phyloP scores from a whole-genome alignment of 176 grass and related monocot species.

The Bothriochloa decipiens region DNA sequence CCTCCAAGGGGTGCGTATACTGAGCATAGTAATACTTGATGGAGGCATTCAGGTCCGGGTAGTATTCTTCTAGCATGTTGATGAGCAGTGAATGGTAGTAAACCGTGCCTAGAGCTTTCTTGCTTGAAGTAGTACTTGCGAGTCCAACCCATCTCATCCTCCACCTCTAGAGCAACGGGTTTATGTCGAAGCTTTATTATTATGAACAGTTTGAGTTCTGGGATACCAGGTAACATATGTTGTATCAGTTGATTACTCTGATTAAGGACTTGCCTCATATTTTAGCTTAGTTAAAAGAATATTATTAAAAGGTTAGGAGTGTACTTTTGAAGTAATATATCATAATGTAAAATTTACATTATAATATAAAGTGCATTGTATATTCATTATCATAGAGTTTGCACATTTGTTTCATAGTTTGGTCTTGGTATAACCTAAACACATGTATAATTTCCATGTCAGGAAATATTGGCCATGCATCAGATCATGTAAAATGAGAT shows the following conservation, averaged over 20 bases:
- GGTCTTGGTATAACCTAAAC: neutral
- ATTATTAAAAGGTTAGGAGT: slow-evolving; percentile 5
- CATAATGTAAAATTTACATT: neutral
- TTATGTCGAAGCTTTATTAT: too few relatives aligned
- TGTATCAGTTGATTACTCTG: neutral
- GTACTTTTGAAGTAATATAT: neutral
- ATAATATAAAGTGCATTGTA: neutral
- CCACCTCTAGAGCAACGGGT: too few relatives aligned
- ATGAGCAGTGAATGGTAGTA: too few relatives aligned
- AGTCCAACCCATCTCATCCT: too few relatives aligned
- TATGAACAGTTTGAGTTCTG: neutral
- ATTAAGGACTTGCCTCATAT: neutral
- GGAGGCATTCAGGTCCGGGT: too few relatives aligned
- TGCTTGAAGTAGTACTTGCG: too few relatives aligned
- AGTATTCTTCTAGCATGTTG: too few relatives aligned
- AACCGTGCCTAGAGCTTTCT: too few relatives aligned
- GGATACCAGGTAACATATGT: neutral
- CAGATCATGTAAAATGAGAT: neutral
- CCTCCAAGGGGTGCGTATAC: too few relatives aligned
- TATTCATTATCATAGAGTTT: neutral
- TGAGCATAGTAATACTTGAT: too few relatives aligned
- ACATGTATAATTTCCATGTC: neutral
- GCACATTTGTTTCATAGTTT: neutral
- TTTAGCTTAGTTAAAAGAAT: neutral
- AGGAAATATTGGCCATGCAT: neutral